Evolutionary conservation across 1,284 basidiomycete genomes (phyloP), one percentile per base, ranked within the genome.

Genomic region (Coriolopsis trogii): DNA sequence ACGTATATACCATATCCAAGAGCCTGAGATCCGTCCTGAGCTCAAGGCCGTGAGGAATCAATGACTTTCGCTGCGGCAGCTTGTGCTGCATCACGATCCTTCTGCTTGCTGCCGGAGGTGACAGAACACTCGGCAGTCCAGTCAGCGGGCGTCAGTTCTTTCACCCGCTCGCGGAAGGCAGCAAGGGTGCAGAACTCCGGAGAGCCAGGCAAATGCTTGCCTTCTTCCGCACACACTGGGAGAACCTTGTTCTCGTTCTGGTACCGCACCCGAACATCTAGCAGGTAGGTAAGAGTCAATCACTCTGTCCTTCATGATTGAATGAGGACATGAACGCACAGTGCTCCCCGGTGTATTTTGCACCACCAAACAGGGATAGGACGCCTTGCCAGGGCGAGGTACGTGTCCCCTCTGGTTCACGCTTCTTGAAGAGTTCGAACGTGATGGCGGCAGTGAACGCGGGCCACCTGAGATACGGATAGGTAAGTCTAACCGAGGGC

Each of bases 141-240:
- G 57, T 91, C 76, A 3, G 61, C 60, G 5, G 87, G 86, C 4
- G 83, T 85, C 6, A 90, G 72, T 59, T 85, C 81, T 59, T 73
- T 73, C 7, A 89, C 80, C 13, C 84, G 76, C 40, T 77, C 75
- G 46, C 73, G 70, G 69, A 93, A 93, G 9, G 86, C 86, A 6
- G 75, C 70, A 28, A 93, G 71, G 5, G 85, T 85, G 70, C 91
- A 93, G 61, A 92, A 83, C 63, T 92, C 90, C 0, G 89, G 89
- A 8, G 75, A 76, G 1, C 88, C 89, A 3, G 81, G 72, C 8
- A 88, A 73, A 60, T 93, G 91, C 52, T 88, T 79, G 3, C 85
- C 87, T 45, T 79, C 71, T 1, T 77, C 77, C 1, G 84, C 80
- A 59, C 91, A 93, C 5, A 84, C 63, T 0, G 91, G 89, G 6